Conservation (phyloP, 1,284 basidiomycete species). For the Tetrapyrgos nigripes region DNA sequence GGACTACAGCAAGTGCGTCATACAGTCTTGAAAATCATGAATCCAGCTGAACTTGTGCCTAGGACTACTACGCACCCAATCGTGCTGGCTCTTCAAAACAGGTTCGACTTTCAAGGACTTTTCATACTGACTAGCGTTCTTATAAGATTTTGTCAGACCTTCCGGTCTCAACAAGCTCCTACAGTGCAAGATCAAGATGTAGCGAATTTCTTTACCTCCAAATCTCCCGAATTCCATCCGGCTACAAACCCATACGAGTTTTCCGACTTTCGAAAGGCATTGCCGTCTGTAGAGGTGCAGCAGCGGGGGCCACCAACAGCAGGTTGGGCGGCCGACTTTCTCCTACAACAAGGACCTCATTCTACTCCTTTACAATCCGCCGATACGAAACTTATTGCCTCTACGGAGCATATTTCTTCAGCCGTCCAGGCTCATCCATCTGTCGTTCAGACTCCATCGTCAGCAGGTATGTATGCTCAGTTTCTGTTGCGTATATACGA, state of each 20-base stretch:
- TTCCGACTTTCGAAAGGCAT: slow-evolving; percentile 1
- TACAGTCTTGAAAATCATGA: background rate
- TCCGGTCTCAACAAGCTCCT: slow-evolving; percentile 59
- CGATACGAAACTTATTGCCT: slow-evolving; percentile 2
- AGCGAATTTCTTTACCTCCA: slow-evolving; percentile 65
- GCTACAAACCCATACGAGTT: slow-evolving; percentile 18
- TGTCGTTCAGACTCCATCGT: background rate
- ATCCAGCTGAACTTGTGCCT: slow-evolving; percentile 10
- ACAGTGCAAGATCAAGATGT: slow-evolving; percentile 67
- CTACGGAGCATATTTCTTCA: slow-evolving; percentile 8
- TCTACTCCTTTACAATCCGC: slow-evolving; percentile 1
- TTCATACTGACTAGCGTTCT: background rate
- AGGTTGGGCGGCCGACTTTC: slow-evolving; percentile 70
- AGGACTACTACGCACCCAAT: slow-evolving; percentile 70
- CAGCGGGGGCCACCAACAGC: slow-evolving; percentile 29
- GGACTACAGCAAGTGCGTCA: slow-evolving; percentile 73
- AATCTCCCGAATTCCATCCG: slow-evolving; percentile 31
- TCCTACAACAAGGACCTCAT: slow-evolving; percentile 37
- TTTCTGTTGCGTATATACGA: slow-evolving; percentile 27
- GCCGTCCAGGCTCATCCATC: background rate
- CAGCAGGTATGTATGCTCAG: background rate
- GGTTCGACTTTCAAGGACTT: slow-evolving; percentile 41
- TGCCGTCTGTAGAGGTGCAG: slow-evolving; percentile 16
- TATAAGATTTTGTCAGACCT: slow-evolving; percentile 47
- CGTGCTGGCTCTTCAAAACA: slow-evolving; percentile 64